Evolutionary conservation across 2,329 filamentous ascomycete genomes (phyloP), one percentile per base, ranked within the genome.

Genomic region (Arachnomyces sp.): DNA sequence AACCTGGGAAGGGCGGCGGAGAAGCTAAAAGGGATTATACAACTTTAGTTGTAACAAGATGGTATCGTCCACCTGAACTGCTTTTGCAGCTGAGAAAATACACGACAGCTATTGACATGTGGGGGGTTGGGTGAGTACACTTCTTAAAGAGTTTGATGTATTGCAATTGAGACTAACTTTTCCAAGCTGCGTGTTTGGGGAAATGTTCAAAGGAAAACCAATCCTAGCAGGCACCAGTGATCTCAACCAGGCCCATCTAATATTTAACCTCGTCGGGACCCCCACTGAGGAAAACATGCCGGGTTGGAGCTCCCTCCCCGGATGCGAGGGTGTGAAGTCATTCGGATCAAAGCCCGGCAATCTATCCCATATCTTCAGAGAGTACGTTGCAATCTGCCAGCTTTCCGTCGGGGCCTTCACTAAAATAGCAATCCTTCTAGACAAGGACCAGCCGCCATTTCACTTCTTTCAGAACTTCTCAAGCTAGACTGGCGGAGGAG

Each of bases 81-180:
- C 71, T 98, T 25, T 74, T 98, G 36, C 84, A 90, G 48, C 72
- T 98, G 25, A 82, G 88, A 53, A 80, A 80, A 50, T 98, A 98
- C 64, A 98, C 92, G n/a, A 87, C 89, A 11, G 89, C 92, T 7
- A 95, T 98, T 54, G 92, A 98, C 63, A 80, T 98, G 67, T 98
- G 92, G 92, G 92, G 92, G 52, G 90, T 95, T 51, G 92, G 90
- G 84, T 89, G 72, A 69, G 79, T 60, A 38, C 38, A 14, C 38
- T 12, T 17, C 40, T 7, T 36, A 7, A 16, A 5, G 15, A 14
- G 4, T 7, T 16, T 12, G 12, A 5, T 12, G 7, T 14, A 32
- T 32, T 16, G 4, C 31, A 32, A 12, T 13, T 32, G n/a, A 7
- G 15, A 12, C 31, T 16, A 32, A 14, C 31, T 25, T 38, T 14